Evolutionary conservation across 2,329 filamentous ascomycete species (phyloP).

Genomic region (Teratosphaeria gauchensis): DNA sequence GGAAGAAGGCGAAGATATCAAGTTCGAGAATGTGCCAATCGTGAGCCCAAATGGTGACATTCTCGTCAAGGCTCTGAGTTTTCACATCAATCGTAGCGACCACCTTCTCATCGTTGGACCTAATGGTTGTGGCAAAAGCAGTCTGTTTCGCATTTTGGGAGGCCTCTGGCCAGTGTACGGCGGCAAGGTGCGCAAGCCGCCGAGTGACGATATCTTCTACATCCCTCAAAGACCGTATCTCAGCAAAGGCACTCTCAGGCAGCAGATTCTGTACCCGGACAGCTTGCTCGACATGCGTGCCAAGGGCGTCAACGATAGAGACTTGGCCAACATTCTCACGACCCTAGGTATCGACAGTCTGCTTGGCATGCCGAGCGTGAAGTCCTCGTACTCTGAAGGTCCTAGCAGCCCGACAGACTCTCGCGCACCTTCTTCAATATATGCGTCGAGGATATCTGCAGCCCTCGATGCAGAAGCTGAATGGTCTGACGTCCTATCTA

Average conservation of each 20-base stretch:
- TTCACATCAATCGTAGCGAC: constrained; percentile 74
- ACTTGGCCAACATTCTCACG: constrained; percentile 66
- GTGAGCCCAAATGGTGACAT: constrained; percentile 96
- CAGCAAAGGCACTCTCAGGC: constrained; percentile 79
- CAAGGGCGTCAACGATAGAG: constrained; percentile 70
- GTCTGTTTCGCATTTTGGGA: constrained; percentile 88
- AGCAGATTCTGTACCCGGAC: constrained; percentile 96
- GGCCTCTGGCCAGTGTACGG: constrained; percentile 97
- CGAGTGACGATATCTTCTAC: constrained; percentile 92
- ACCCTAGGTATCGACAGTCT: constrained; percentile 77
- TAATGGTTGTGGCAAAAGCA: constrained; percentile 95
- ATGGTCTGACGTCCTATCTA: constrained; percentile 90
- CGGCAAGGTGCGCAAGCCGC: constrained; percentile 82
- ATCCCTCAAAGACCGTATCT: constrained; percentile 94
- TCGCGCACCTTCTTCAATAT: constrained; percentile 3
- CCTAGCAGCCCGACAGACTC: constrained; percentile 8
- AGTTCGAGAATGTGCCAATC: constrained; percentile 84
- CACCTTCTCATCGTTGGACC: constrained; percentile 92
- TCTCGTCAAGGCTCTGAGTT: constrained; percentile 74
- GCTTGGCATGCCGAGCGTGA: constrained; percentile 57
- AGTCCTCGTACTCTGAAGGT: constrained; percentile 2
- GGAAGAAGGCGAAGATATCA: constrained; percentile 71
- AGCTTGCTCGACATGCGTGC: constrained; percentile 76
- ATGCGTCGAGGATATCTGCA: constrained; percentile 1
- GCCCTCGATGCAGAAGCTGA: constrained; percentile 93